Evolutionary conservation across 352 stramenopile genomes (phyloP).

Genomic region (Globisporangium heterothallicum): DNA sequence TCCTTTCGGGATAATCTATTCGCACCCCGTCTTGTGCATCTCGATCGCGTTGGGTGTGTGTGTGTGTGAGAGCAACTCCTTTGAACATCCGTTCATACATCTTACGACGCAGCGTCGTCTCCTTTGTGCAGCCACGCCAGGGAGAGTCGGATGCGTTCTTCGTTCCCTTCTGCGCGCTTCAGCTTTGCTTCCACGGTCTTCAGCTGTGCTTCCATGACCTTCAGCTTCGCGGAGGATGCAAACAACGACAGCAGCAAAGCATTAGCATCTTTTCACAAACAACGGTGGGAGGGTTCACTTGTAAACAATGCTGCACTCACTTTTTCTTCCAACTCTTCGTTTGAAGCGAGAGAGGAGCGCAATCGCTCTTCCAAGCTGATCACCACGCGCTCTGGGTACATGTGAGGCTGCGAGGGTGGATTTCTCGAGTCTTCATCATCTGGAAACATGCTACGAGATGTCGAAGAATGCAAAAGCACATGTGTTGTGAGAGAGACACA

Average conservation of each 20-base stretch:
- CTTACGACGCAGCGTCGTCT: too few relatives aligned
- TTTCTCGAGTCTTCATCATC: conserved; percentile 6
- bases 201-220: conserved; percentile 16
- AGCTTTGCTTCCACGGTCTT: conserved; percentile 1
- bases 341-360: conserved; percentile 24
- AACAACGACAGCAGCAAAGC: conserved; percentile 10
- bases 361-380: conserved; percentile 36
- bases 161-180: conserved; percentile 25
- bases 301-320: conserved; percentile 14
- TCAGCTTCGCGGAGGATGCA: too few relatives aligned
- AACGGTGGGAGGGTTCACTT: neutral
- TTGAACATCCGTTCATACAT: too few relatives aligned
- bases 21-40: too few relatives aligned
- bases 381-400: conserved; percentile 37
- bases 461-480: too few relatives aligned
- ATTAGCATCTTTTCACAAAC: too few relatives aligned
- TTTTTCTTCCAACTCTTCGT: conserved; percentile 29
- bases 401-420: conserved; percentile 18
- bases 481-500: too few relatives aligned
- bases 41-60: too few relatives aligned
- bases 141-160: conserved; percentile 38
- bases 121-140: conserved; percentile 33
- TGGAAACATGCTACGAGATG: conserved; percentile 15
- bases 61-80: too few relatives aligned
- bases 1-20: too few relatives aligned